phyloP scores from a whole-genome alignment of 495 filamentous ascomycete species.

The Aspergillus indologenus region DNA sequence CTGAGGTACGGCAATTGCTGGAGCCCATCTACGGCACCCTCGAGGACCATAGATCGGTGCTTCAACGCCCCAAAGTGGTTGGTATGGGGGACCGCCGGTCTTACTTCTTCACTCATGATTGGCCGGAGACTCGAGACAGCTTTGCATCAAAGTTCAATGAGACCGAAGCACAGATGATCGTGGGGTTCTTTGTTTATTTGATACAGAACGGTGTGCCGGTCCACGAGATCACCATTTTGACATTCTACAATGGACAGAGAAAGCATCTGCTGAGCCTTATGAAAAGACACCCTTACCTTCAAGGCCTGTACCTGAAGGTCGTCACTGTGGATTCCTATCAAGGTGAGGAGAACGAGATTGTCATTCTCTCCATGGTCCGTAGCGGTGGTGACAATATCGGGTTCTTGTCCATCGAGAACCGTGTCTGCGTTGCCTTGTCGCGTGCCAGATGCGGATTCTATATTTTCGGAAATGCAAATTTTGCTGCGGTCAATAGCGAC shows the following conservation, averaged over 20 bases:
- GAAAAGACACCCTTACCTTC: conserved; percentile 48
- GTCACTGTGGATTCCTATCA: conserved; percentile 91
- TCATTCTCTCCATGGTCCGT: conserved; percentile 81
- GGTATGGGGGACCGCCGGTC: conserved; percentile 74
- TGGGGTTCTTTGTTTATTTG: conserved; percentile 69
- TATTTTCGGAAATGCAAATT: conserved; percentile 74
- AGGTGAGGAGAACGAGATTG: conserved; percentile 87
- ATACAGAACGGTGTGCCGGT: conserved; percentile 58
- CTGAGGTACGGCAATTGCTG: conserved; percentile 63
- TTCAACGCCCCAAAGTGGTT: conserved; percentile 56
- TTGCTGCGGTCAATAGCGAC: conserved; percentile 35
- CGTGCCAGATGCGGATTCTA: conserved; percentile 83
- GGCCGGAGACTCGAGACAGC: conserved; percentile 62
- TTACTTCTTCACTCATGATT: conserved; percentile 70
- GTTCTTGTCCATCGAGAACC: conserved; percentile 71
- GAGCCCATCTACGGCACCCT: conserved; percentile 64
- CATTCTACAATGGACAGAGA: conserved; percentile 87
- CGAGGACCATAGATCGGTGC: conserved; percentile 67
- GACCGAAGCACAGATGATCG: conserved; percentile 75
- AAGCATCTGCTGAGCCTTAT: conserved; percentile 58
- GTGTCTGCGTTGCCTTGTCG: conserved; percentile 84
- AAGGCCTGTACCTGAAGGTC: conserved; percentile 57
- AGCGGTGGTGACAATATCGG: conserved; percentile 62
- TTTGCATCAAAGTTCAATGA: conserved; percentile 70
- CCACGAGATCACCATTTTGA: conserved; percentile 75